phyloP scores from a whole-genome alignment of 2,329 filamentous ascomycete genomes.

The Fusarium floridanum region DNA sequence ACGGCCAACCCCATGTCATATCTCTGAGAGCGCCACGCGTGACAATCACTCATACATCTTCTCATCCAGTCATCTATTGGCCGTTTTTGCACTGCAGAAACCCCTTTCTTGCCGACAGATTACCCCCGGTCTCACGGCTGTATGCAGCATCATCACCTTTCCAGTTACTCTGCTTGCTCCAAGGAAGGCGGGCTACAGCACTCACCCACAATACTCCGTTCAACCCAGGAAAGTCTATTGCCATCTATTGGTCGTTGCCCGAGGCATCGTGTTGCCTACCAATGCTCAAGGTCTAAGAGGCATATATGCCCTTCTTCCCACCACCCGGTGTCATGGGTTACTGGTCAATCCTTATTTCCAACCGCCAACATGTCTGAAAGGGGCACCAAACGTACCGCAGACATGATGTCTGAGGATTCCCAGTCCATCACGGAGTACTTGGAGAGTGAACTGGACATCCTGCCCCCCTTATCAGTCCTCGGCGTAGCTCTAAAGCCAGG shows the following conservation, averaged over 20 bases:
- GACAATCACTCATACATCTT: not conserved
- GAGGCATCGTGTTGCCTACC: not conserved
- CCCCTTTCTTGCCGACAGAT: not conserved
- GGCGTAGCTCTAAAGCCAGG: not conserved
- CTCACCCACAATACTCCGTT: not conserved
- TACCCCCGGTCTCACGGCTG: not conserved
- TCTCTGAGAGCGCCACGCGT: not conserved
- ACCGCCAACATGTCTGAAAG: not conserved
- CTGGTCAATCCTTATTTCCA: not conserved
- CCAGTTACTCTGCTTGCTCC: not conserved
- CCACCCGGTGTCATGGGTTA: not conserved
- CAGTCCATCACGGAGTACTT: not conserved
- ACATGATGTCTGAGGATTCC: not conserved
- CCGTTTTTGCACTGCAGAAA: not conserved
- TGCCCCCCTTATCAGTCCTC: not conserved
- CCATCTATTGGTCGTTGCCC: not conserved
- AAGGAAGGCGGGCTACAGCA: not conserved
- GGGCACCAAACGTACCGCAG: not conserved
- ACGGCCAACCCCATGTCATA: not conserved
- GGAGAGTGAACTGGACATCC: not conserved
- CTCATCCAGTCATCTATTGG: not conserved
- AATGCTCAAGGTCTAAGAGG: not conserved
- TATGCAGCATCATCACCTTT: not conserved
- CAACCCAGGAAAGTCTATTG: not conserved
- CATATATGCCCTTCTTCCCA: not conserved